Base-by-base conservation (phyloP, 176 grass and related monocot genomes). In the Carex kokanica region DNA sequence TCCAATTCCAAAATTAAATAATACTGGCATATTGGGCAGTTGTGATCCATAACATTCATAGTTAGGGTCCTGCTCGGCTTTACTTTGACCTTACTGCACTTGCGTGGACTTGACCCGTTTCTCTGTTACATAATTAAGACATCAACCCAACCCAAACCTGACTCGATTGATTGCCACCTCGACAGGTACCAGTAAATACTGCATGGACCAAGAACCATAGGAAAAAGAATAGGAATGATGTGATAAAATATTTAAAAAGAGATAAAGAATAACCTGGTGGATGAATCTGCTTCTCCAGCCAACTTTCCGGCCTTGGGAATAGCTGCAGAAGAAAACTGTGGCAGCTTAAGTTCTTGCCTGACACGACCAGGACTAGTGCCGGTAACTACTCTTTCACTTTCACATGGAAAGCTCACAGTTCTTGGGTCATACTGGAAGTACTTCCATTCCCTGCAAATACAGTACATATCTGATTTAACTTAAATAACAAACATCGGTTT, bases 241-340 rank as follows among this genome's bases (percentile, higher is more conserved):
- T 63, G 66, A 74, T 85, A 36, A 36, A 61, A 51, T 25, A 60
- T 74, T 83, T 51, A 16, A 85, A 56, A 74, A 64, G n/a, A 29
- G 51, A 41, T 5, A 67, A 31, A 83, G 3, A 64, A 74, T 66
- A 54, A 83, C 83, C 34, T 64, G 40, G 43, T 29, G 80, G 32
- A 55, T 18, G 83, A 86, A 67, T 64, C 89, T 84, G 66, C 5
- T 25, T 62, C n/a, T 52, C 29, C 61, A 6, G 18, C 13, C 80
- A 78, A 41, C 18, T 52, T 18, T 85, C 73, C 49, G 18, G 90
- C 91, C 89, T 93, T 78, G 25, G 96, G 93, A 84, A 95, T 84
- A 86, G 96, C 85, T 61, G 86, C 91, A 78, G 96, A 88, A 77
- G 96, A 98, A 89, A 93, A 95, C 61, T 93, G 89, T 53, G 93